A percentile compares a stretch with the other conserved stretches of the same genome.
Evolutionary conservation across 2,329 filamentous ascomycete genomes (phyloP).

Genomic region (Trichoderma afroharzianum): DNA sequence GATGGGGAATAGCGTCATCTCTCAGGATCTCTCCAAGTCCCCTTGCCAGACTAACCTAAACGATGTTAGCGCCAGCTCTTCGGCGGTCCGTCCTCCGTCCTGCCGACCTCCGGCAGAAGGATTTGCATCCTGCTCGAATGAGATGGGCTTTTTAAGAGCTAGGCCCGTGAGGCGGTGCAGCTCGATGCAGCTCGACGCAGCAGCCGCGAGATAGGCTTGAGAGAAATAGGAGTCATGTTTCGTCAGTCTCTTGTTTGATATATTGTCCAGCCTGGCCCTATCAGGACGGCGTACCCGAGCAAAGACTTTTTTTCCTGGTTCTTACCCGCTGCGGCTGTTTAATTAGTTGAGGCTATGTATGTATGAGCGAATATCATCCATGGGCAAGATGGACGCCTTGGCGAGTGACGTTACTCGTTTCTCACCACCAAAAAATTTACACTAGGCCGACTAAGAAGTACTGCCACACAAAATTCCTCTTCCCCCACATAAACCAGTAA

Average conservation of each 20-base stretch:
- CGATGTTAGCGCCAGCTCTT: neutral
- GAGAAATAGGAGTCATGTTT: neutral
- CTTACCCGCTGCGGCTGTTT: neutral
- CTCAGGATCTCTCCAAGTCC: neutral
- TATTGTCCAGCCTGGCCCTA: neutral
- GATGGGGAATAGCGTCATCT: conserved; percentile 6
- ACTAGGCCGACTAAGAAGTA: neutral
- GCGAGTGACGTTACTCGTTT: conserved; percentile 1
- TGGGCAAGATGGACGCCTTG: neutral
- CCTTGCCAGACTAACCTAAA: neutral
- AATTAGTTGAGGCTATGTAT: neutral
- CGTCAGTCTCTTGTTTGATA: neutral
- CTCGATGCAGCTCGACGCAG: no score
- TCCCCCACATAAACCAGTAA: neutral
- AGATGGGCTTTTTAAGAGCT: neutral
- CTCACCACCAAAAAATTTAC: neutral
- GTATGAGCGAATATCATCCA: neutral
- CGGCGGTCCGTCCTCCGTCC: neutral
- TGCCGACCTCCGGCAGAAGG: neutral
- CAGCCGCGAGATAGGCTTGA: neutral
- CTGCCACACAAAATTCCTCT: conserved; percentile 9
- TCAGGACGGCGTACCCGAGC: conserved; percentile 5
- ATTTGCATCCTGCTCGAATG: neutral
- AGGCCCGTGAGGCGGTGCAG: conserved; percentile 10
- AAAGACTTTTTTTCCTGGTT: neutral